Base-by-base conservation (phyloP, 805 yeast species). In the Candida ponderosae region DNA sequence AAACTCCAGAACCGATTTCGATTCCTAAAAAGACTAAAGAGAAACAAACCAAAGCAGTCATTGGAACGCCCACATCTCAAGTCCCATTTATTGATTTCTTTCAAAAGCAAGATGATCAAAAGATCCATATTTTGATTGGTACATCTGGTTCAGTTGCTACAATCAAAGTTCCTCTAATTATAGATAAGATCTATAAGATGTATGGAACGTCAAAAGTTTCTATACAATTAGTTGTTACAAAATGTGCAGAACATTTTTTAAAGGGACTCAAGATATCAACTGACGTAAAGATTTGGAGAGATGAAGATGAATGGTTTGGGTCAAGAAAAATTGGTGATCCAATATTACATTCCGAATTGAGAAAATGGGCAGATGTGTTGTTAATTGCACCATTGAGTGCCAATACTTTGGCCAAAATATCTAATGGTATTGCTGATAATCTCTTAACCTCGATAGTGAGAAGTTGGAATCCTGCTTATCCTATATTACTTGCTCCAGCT, bases 141-240 rank as follows among this genome's bases (percentile, higher is more conserved):
- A 95, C 94, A 16, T 86, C 97, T 1, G 98, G 98, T 1, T 84
- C 95, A 2, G 97, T 93, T 4, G 98, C 98, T 5, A 86, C 97
- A 3, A 87, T 93, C 44, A 93, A 93, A 58, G 80, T 93, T 18
- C 96, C 96, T 0, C 59, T 82, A 46, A 87, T 93, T 29, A 86
- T 93, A 45, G 95, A 82, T 53, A 86, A 87, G 56, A 68, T 93
- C 35, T 81, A 80, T 55, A 85, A 86, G 57, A 69, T 81, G 6
- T 90, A 84, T 59, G 85, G 88, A 5, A 76, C 64, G 7, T 75
- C 76, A 34, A 78, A 76, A 41, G 80, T 88, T 4, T 78, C 88
- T 4, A 84, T 89, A 43, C 96, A 89, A 59, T 65, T 89, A 36
- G 86, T 89, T 18, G 83, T 84, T 18, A 88, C 96, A 1, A 73